phyloP scores from a whole-genome alignment of 2,329 filamentous ascomycete genomes.

The Sporothrix schenckii region DNA sequence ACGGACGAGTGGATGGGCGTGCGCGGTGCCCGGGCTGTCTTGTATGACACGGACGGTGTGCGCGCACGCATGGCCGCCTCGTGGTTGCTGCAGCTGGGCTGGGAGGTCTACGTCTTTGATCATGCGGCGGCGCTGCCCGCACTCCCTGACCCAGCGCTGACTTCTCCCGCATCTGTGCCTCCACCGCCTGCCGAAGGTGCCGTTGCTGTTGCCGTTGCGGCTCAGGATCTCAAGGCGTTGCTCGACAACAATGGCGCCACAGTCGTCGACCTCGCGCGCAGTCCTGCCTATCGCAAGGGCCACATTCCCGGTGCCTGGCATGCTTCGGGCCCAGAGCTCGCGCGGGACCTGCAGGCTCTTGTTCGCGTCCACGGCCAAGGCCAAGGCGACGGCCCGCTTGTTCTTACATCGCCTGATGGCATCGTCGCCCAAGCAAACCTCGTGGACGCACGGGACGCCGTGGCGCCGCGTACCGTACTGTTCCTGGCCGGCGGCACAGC shows the following conservation, averaged over 20 bases:
- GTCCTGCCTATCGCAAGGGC: constrained; percentile 27
- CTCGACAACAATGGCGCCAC: neutral
- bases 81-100: constrained; percentile 28
- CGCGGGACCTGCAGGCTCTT: constrained; percentile 16
- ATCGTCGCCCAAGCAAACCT: constrained; percentile 11
- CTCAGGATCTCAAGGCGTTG: neutral
- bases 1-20: constrained; percentile 31
- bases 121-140: neutral
- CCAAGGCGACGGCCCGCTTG: constrained; percentile 7
- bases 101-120: constrained; percentile 28
- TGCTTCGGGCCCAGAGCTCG: constrained; percentile 21
- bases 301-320: constrained; percentile 30
- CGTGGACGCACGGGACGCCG: constrained; percentile 13
- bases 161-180: neutral
- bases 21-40: constrained; percentile 18
- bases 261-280: constrained; percentile 29
- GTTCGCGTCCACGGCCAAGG: too few species aligned
- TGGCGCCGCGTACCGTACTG: neutral
- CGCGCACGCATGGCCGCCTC: constrained; percentile 26
- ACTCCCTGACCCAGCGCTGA: neutral
- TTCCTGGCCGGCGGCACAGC: constrained; percentile 18
- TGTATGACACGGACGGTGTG: constrained; percentile 31
- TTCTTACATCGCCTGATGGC: constrained; percentile 28
- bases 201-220: neutral
- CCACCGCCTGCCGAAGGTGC: neutral